These are phyloP conservation scores for Calocybe gangraenosa DNA, from an alignment of 768 basidiomycete species.

Conservation along the genomic window DNA sequence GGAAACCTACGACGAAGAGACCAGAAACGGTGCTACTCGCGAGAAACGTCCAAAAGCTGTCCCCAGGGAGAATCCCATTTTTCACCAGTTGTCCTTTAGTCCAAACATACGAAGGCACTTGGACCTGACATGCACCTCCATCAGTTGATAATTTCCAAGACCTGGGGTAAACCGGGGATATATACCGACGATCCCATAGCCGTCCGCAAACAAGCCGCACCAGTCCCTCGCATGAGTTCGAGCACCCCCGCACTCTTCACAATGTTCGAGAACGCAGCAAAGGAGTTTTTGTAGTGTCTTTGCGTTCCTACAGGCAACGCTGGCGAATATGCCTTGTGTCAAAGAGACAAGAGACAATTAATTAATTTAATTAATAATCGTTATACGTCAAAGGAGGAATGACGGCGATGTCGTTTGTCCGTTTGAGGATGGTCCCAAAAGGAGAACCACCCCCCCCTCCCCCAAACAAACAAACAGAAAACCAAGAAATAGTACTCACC, in stretches of 20 bases:
- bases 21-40: slow-evolving; percentile 88
- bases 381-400: too few relatives aligned
- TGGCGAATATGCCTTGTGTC: slow-evolving; percentile 85
- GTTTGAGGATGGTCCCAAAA: too few relatives aligned
- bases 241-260: slow-evolving; percentile 70
- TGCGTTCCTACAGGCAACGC: slow-evolving; percentile 92
- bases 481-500: slow-evolving; percentile 37
- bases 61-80: slow-evolving; percentile 62
- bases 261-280: slow-evolving; percentile 79
- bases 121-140: slow-evolving; percentile 74
- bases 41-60: slow-evolving; percentile 85
- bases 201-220: slow-evolving; percentile 90
- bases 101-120: slow-evolving; percentile 93
- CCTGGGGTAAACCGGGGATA: too few relatives aligned
- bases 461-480: too few relatives aligned
- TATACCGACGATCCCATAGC: slow-evolving; percentile 87
- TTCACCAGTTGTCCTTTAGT: slow-evolving; percentile 78
- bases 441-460: too few relatives aligned
- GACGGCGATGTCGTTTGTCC: too few relatives aligned
- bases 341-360: not conserved
- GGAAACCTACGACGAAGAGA: slow-evolving; percentile 84
- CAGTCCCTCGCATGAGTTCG: slow-evolving; percentile 87
- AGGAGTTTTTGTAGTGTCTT: slow-evolving; percentile 83
- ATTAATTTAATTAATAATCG: too few relatives aligned
- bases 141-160: too few relatives aligned